Conservation (phyloP, 2,329 filamentous ascomycete species). For the Akanthomyces muscarius region DNA sequence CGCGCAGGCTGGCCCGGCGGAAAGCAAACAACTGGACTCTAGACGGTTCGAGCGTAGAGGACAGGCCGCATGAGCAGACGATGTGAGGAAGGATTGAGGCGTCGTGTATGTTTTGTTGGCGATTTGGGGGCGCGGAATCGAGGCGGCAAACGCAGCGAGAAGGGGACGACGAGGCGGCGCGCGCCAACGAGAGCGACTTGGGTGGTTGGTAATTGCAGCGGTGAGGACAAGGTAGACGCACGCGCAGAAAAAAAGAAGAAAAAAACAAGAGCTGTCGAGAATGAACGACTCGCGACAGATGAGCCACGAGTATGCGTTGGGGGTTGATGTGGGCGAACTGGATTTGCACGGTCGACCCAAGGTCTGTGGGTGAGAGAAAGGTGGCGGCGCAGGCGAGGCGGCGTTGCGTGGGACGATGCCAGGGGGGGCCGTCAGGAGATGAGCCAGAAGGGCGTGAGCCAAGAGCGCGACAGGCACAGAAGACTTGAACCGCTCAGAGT, state of each 20-base stretch:
- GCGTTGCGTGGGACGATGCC: constrained; percentile 6
- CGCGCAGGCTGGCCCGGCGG: not conserved
- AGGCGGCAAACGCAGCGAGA: not conserved
- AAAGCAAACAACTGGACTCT: constrained; percentile 1
- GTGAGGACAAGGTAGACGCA: not conserved
- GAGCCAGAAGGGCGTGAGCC: not conserved
- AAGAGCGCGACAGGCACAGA: not conserved
- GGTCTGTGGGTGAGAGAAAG: constrained; percentile 8
- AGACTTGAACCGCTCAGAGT: not conserved
- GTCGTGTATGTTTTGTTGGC: not conserved
- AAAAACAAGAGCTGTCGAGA: not conserved
- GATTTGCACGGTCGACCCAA: constrained; percentile 8
- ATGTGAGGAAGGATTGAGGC: not conserved
- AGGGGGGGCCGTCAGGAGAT: constrained; percentile 4
- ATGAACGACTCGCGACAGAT: not conserved
- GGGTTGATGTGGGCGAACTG: not conserved
- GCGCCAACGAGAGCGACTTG: not conserved
- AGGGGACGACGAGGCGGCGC: not conserved
- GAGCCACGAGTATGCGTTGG: not conserved
- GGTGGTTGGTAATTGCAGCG: not conserved
- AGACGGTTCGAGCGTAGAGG: not conserved
- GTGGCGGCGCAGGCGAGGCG: not conserved
- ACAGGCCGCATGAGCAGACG: not conserved
- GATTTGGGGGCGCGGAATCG: not conserved
- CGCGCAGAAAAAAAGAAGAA: not conserved